Evolutionary conservation across 331 rosid genomes (phyloP), one percentile per base, ranked within the genome.

Genomic region (Malus hybrid): DNA sequence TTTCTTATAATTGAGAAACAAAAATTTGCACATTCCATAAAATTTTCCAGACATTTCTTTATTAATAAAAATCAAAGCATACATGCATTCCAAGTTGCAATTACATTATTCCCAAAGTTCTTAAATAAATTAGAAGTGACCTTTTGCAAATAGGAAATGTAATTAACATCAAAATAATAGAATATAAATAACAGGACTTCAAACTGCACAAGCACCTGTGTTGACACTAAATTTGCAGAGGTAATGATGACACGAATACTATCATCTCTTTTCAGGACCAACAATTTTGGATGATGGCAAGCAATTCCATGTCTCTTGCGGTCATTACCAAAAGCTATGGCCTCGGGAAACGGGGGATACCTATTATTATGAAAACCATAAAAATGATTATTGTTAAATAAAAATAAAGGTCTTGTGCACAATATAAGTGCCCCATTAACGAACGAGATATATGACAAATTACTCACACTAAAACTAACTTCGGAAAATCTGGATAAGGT

Each of bases 281-380:
- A 73, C 76, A 91, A 77, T 81, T 91, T 91, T 16, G 97, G 94
- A 69, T 91, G 97, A 87, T 91, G 97, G 83, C 97, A 91, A 82
- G 91, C 97, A 78, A 91, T 87, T 75, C 94, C 97, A 15, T 71
- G 91, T 82, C 70, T 86, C 84, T 86, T 86, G 77, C 80, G 74
- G 83, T 89, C 82, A 62, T 85, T 87, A 70, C 91, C 83, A 73
- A 91, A 91, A 86, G 97, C 93, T 81, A 89, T 81, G 33, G 82
- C 77, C 79, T 89, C 94, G 10, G 97, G 97, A 68, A 91, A 91
- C 29, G 75, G 88, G 76, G 97, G 97, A 83, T 80, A 72, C 83
- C 94, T 91, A 73, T 72, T 65, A 75, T 57, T 70, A 62, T 32
- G 74, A 33, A 76, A 63, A 75, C 72, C 71, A 67, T 14, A 65